Base-by-base conservation (phyloP, 805 yeast species). In the Starmerella ratchasimensis region DNA sequence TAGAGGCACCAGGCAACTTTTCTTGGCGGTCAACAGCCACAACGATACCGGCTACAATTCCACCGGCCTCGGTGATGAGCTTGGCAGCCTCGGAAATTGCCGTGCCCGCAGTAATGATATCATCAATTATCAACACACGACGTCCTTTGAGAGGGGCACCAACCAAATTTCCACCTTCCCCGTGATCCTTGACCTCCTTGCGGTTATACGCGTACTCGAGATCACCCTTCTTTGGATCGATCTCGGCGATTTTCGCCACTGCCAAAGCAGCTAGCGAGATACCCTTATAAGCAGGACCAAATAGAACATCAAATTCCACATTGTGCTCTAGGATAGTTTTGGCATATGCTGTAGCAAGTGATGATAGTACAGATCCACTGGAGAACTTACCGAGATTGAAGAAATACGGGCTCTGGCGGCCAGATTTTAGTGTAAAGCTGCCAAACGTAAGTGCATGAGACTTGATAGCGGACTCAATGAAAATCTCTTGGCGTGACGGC, bases 231-330 rank as follows among this genome's bases (percentile, higher is more conserved):
- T 71, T 72, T 4, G 61, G 60, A 42, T 82, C 90, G 48, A 84
- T 66, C 62, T 90, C 97, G 26, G 88, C 90, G 43, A 90, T 68
- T 60, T 90, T 88, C 41, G 90, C 88, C 42, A 80, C 83, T 13
- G 95, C 83, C 44, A 88, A 71, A 4, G 97, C 94, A 37, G 94
- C 93, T 40, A 88, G 68, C 17, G 98, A 93, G 51, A 88, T 88
- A 15, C 98, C 98, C 63, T 90, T 90, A 63, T 88, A 88, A 21
- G 98, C 98, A 9, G 98, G 98, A 6, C 98, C 98, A 55, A 88
- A 88, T 38, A 88, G 64, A 30, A 90, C 75, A 53, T 88, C 97
- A 51, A 88, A 86, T 56, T 84, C 77, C 35, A 88, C 54, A 5
- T 79, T 88, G 0, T 88, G 71, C 33, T 71, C 74, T 49, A 86